These are phyloP conservation scores for Chlamydomonas asymmetrica DNA, from an alignment of 139 green algal genomes.

Conservation along the genomic window DNA sequence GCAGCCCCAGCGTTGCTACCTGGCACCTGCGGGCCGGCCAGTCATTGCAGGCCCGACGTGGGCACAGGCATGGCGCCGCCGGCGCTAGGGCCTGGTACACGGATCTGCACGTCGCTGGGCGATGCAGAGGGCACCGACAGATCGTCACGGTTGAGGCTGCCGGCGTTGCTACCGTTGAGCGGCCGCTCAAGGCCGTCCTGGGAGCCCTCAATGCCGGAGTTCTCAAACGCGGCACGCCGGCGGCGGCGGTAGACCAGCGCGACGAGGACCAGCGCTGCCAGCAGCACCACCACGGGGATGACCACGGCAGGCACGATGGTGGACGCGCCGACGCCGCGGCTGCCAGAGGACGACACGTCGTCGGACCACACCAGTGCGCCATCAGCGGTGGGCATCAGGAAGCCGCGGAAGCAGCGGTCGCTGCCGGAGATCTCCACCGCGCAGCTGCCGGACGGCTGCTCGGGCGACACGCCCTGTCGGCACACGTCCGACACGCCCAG, in stretches of 20 bases:
- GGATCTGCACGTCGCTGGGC: constrained; percentile 24
- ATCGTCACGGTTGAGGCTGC: constrained; percentile 21
- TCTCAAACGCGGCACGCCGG: not conserved
- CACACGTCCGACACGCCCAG: constrained; percentile 13
- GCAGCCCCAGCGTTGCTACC: too few species aligned
- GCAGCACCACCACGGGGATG: constrained; percentile 13
- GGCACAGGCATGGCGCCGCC: not conserved
- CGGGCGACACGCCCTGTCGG: constrained; percentile 14
- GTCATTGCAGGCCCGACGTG: too few species aligned
- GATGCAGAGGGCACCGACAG: constrained; percentile 11
- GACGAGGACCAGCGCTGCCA: not conserved
- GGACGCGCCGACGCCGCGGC: not conserved
- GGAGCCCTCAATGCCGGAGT: not conserved
- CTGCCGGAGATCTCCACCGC: constrained; percentile 23
- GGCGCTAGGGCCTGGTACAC: constrained; percentile 7
- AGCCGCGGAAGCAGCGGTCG: constrained; percentile 21
- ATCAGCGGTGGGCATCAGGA: not conserved
- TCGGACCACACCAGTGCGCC: constrained; percentile 13
- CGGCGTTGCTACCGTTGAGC: not conserved
- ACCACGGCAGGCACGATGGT: constrained; percentile 23
- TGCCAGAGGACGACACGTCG: not conserved
- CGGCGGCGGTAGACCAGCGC: constrained; percentile 16
- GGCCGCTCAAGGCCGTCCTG: not conserved
- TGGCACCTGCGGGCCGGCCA: too few species aligned
- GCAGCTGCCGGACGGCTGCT: constrained; percentile 15